Evolutionary conservation across 2,329 filamentous ascomycete species (phyloP).

Genomic region (Aspergillus felis): DNA sequence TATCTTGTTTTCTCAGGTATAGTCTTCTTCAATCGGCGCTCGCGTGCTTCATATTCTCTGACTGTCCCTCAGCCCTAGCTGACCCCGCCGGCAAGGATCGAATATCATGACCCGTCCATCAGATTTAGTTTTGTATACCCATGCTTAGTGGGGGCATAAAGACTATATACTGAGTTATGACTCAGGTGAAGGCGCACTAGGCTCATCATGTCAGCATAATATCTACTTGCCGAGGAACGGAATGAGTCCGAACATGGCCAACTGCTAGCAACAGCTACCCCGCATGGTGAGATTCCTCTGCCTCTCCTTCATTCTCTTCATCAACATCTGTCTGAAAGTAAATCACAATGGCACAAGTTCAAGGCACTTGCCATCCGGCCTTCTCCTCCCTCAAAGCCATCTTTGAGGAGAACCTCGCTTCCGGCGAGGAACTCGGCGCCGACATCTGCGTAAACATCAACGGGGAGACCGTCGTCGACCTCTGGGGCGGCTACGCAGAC

Average conservation of each 20-base stretch:
- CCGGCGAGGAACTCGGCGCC: conserved; percentile 44
- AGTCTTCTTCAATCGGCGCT: too few species aligned
- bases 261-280: background rate
- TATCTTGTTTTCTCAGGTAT: too few species aligned
- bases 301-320: background rate
- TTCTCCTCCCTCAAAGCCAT: conserved; percentile 35
- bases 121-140: background rate
- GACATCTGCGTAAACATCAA: conserved; percentile 41
- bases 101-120: background rate
- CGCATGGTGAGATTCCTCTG: background rate
- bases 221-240: background rate
- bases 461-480: conserved; percentile 42
- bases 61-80: too few species aligned
- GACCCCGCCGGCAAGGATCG: background rate
- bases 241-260: background rate
- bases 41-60: too few species aligned
- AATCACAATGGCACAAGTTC: conserved; percentile 19
- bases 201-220: background rate
- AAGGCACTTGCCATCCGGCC: conserved; percentile 36
- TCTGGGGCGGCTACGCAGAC: conserved; percentile 44
- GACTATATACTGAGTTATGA: background rate
- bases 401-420: conserved; percentile 34
- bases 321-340: background rate
- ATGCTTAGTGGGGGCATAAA: background rate
- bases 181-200: background rate